Evolutionary conservation across 371 early-diverging fungal species (phyloP), one percentile per base, ranked within the genome.

Genomic region (Syncephalis fuscata): DNA sequence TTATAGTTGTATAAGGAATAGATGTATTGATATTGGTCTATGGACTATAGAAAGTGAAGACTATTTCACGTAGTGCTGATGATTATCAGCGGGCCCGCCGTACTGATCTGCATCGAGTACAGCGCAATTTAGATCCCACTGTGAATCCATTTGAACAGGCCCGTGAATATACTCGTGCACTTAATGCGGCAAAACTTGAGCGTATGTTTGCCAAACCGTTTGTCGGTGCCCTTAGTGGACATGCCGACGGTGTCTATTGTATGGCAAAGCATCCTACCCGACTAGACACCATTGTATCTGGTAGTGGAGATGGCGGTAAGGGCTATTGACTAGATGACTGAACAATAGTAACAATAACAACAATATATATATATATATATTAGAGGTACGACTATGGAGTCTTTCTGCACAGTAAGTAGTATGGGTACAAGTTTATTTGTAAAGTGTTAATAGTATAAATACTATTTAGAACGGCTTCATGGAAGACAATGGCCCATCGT

Each of bases 201-300:
- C 73, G 96, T 24, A 64, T 99, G 75, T 89, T 99, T 62, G 89
- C 99, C 48, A 98, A 99, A 62, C 99, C 99, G 10, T 99, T 99
- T 62, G 62, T 99, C 14, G 88, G 73, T 2, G 78, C 91, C 1
- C 62, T 99, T 16, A 63, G 67, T 38, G 93, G 93, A 0, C 98
- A 99, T 54, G 74, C 84, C 43, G 99, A 99, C 52, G 99, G 99
- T 49, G 93, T 99, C 10, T 96, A 96, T 59, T 65, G 80, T 51
- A 71, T 99, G 73, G 79, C 84, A 0, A 97, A 93, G 62, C 85
- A 95, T 57, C 85, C 89, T 5, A 78, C 74, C 44, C 68, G 76
- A 23, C 61, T 97, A 24, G 83, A 81, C 23, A 70, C 71, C 38
- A 60, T 93, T 46, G 71, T 85, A 44, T 87, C 91, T 0, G 98